These are phyloP conservation scores for Heterobasidion occidentale DNA, from an alignment of 1,284 basidiomycete genomes.

Conservation along the genomic window DNA sequence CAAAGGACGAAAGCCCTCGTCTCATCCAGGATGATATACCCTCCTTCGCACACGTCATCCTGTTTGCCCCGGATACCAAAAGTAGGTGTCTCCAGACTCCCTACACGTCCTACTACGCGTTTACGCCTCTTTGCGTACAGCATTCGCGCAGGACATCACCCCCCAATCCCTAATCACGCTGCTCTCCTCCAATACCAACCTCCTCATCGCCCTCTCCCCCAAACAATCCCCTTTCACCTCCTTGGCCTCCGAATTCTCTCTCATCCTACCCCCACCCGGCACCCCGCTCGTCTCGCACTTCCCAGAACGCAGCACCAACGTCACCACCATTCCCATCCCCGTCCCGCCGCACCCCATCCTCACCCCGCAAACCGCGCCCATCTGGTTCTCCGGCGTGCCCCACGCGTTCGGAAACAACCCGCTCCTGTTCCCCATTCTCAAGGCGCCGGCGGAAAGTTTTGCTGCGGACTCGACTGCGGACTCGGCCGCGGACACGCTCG, in stretches of 20 bases:
- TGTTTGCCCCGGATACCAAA: conserved; percentile 80
- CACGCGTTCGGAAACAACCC: conserved; percentile 77
- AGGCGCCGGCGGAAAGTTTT: conserved; percentile 70
- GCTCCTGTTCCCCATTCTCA: conserved; percentile 74
- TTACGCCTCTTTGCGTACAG: conserved; percentile 26
- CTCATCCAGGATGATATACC: conserved; percentile 68
- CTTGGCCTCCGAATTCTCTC: conserved; percentile 70
- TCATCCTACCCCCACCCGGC: conserved; percentile 66
- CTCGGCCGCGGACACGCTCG: conserved; percentile 45
- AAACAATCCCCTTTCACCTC: conserved; percentile 64
- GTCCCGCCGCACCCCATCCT: conserved; percentile 36
- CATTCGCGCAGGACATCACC: conserved; percentile 67
- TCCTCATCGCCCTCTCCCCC: conserved; percentile 76
- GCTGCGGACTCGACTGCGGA: conserved; percentile 57
- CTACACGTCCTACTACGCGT: neutral
- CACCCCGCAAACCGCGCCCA: conserved; percentile 32
- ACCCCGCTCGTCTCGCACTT: conserved; percentile 73
- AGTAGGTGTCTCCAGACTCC: conserved; percentile 35
- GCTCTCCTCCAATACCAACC: conserved; percentile 70
- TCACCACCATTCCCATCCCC: conserved; percentile 52
- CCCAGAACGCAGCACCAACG: conserved; percentile 53
- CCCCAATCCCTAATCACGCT: conserved; percentile 79
- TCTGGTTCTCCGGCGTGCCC: conserved; percentile 76
- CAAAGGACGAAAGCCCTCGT: conserved; percentile 60
- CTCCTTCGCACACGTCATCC: conserved; percentile 75